Conservation (phyloP, 2,329 filamentous ascomycete species). For the Sarocladium brachiariae region DNA sequence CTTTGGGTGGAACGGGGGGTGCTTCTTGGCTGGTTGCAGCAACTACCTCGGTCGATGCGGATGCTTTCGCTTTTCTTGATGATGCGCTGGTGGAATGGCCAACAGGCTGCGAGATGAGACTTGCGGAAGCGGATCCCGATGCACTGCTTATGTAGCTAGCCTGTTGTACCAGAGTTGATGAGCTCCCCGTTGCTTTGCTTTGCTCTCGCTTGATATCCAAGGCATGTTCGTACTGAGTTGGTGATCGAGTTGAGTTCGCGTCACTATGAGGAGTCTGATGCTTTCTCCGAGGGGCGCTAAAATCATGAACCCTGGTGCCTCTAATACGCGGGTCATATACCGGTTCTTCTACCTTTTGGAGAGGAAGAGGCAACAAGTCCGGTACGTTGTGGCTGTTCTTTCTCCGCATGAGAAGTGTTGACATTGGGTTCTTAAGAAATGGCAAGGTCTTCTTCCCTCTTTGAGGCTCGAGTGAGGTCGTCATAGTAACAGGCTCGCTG, state of each 20-base stretch:
- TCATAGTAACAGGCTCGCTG: constrained; percentile 28
- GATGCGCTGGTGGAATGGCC: constrained; percentile 21
- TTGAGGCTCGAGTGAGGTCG: constrained; percentile 31
- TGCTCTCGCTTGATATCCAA: neutral
- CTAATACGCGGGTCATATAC: constrained; percentile 57
- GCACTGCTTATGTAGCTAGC: constrained; percentile 22
- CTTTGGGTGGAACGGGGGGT: constrained; percentile 34
- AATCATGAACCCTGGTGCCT: constrained; percentile 59
- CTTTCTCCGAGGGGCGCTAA: constrained; percentile 51
- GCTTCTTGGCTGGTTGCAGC: no score
- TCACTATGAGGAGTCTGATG: constrained; percentile 14
- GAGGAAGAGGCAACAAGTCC: constrained; percentile 34
- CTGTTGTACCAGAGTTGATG: constrained; percentile 25
- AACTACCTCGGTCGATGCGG: constrained; percentile 6
- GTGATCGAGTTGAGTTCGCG: constrained; percentile 1
- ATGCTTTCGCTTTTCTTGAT: constrained; percentile 16
- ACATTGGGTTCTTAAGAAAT: constrained; percentile 54
- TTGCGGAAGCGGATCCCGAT: constrained; percentile 23
- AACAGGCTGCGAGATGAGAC: constrained; percentile 19
- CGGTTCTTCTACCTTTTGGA: constrained; percentile 36
- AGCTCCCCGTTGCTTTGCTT: neutral
- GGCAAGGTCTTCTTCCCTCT: constrained; percentile 48
- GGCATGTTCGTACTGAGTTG: neutral
- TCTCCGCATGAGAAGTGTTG: constrained; percentile 49
- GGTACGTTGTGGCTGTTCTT: constrained; percentile 44